A percentile compares a stretch with the other conserved stretches of the same genome.
phyloP scores from a whole-genome alignment of 768 basidiomycete species.

The Holtermanniella nyarrowii region DNA sequence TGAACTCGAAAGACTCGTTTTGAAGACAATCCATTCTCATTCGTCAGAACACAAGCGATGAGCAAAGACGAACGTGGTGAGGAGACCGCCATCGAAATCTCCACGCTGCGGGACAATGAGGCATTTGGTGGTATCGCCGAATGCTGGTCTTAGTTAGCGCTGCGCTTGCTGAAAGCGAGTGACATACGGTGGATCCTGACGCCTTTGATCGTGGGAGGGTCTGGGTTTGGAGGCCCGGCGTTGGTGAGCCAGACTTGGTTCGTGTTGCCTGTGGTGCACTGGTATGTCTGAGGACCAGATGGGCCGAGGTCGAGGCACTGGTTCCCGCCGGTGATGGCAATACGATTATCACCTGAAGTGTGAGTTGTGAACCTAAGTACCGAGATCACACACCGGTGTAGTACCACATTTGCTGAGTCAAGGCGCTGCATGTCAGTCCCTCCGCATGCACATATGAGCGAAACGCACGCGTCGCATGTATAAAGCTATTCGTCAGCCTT shows the following conservation, averaged over 20 bases:
- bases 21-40: neutral
- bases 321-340: constrained; percentile 37
- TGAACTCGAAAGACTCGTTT: neutral
- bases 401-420: neutral
- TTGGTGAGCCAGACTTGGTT: constrained; percentile 26
- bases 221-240: neutral
- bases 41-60: neutral
- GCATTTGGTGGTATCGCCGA: neutral
- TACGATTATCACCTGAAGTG: constrained; percentile 22
- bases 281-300: constrained; percentile 29
- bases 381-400: neutral
- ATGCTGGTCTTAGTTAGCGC: neutral
- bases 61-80: neutral
- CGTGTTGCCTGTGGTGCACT: constrained; percentile 35
- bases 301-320: constrained; percentile 34
- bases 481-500: neutral
- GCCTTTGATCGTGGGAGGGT: neutral
- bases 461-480: neutral
- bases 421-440: neutral
- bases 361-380: neutral
- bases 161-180: neutral
- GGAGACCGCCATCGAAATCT: neutral
- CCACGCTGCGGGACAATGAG: neutral
- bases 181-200: neutral
- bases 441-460: neutral